These are phyloP conservation scores for Aspergillus avenaceus DNA, from an alignment of 495 filamentous ascomycete genomes.

Conservation along the genomic window DNA sequence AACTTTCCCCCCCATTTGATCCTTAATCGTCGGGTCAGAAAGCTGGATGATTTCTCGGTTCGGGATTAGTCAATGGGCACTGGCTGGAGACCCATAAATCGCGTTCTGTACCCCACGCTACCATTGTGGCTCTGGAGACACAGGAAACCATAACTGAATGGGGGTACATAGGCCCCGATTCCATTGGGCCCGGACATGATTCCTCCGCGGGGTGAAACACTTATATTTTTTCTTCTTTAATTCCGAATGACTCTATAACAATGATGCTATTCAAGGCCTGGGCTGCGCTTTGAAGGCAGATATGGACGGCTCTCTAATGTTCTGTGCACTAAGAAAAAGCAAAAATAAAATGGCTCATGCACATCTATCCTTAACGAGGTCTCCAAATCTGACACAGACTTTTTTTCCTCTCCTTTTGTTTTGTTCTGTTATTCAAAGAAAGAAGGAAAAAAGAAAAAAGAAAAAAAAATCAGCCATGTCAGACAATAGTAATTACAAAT, in stretches of 20 bases:
- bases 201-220: background rate
- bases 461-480: background rate
- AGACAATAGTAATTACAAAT: background rate
- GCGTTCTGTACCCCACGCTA: slow-evolving; percentile 17
- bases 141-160: slow-evolving; percentile 6
- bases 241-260: background rate
- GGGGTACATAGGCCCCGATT: slow-evolving; percentile 8
- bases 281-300: background rate
- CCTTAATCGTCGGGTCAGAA: background rate
- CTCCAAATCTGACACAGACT: too few relatives aligned
- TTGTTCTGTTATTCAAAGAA: too few relatives aligned
- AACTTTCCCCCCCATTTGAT: background rate
- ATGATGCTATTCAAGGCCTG: background rate
- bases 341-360: background rate
- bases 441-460: too few relatives aligned
- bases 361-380: too few relatives aligned
- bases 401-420: too few relatives aligned
- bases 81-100: background rate
- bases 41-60: slow-evolving; percentile 8
- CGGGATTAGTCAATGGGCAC: slow-evolving; percentile 9
- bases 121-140: slow-evolving; percentile 5
- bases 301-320: too few relatives aligned
- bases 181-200: background rate
- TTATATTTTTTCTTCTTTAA: background rate
- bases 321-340: background rate